These are phyloP conservation scores for Eucalyptus globulus DNA, from an alignment of 345 rosid species.

Conservation along the genomic window DNA sequence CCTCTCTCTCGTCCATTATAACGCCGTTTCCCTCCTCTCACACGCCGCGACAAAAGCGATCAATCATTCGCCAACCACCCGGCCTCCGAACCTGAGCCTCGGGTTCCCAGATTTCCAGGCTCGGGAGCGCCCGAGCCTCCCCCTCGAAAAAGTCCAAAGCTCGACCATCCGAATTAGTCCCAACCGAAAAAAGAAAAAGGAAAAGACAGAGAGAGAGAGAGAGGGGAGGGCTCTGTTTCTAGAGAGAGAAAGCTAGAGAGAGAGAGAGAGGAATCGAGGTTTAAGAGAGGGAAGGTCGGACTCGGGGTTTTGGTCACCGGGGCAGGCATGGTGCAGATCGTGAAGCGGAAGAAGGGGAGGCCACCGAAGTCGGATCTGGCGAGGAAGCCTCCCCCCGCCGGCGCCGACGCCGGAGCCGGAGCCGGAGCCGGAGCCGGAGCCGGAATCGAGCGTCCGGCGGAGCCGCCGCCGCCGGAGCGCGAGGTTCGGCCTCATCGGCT, in stretches of 20 bases:
- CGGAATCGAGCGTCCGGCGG: slow-evolving; percentile 6
- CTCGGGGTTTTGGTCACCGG: slow-evolving; percentile 19
- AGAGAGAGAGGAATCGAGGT: slow-evolving; percentile 1
- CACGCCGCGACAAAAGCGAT: not conserved
- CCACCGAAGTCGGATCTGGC: slow-evolving; percentile 94
- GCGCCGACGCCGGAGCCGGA: not conserved
- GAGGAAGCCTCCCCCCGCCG: slow-evolving; percentile 14
- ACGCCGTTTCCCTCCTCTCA: not conserved
- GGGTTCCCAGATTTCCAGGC: slow-evolving; percentile 3
- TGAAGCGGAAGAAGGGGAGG: slow-evolving; percentile 88
- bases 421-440: not conserved
- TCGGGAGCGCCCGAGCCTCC: not conserved
- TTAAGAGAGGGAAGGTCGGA: slow-evolving; percentile 2
- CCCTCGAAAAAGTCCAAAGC: slow-evolving; percentile 7
- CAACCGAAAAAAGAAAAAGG: not conserved
- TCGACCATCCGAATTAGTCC: not conserved
- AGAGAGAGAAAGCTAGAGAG: not conserved
- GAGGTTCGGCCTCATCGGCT: slow-evolving; percentile 63
- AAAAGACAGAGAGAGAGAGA: not conserved
- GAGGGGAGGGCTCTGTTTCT: not conserved
- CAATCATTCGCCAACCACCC: slow-evolving; percentile 19
- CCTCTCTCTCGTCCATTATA: not conserved
- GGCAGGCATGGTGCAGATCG: slow-evolving; percentile 77
- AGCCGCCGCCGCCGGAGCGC: slow-evolving; percentile 78
- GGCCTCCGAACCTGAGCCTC: slow-evolving; percentile 28